Evolutionary conservation across 106 monocot genomes (phyloP), one percentile per base, ranked within the genome.

Genomic region (Hemerocallis citrina): DNA sequence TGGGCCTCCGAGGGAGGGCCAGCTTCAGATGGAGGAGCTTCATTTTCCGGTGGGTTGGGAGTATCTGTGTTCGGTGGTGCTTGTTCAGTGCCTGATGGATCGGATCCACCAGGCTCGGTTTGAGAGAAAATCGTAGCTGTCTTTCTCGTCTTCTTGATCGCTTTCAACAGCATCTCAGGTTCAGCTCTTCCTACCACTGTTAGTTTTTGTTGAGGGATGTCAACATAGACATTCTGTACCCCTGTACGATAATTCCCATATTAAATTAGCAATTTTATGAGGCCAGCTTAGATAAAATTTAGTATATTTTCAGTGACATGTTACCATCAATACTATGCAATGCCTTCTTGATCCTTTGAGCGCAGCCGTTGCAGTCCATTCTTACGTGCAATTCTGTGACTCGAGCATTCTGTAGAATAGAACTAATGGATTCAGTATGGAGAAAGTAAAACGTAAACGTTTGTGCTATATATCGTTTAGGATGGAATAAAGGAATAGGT

Each of bases 351-450:
- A 82, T 70, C 67, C 40, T 82, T 6, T 79, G 87, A 17, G 65
- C 75, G 37, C 87, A 87, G 20, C 87, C 82, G 21, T 73, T 73
- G 54, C 82, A 87, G 75, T 87, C 82, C 87, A 87, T 79, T 15
- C 79, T 68, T 45, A 87, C 87, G 1, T 68, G 47, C 16, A 87
- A 46, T 58, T 82, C 87, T 0, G 76, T 76, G 13, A 70, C 73
- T 10, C 52, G 37, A 42, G 72, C 33, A 46, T 75, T 75, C 78
- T 73, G 52, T 10, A n/a, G n/a, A 33, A 41, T n/a, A 59, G 27
- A 1, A n/a, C n/a, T 8, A 32, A 16, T 36, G n/a, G 12, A 22
- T 9, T 32, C 15, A 52, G 20, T 37, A 15, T 6, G 2, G 31
- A 34, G 16, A 48, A 59, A 2, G 4, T 30, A 12, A 14, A 42